Conservation (phyloP, 208 protist species). For the Trypanosoma cruzi region DNA sequence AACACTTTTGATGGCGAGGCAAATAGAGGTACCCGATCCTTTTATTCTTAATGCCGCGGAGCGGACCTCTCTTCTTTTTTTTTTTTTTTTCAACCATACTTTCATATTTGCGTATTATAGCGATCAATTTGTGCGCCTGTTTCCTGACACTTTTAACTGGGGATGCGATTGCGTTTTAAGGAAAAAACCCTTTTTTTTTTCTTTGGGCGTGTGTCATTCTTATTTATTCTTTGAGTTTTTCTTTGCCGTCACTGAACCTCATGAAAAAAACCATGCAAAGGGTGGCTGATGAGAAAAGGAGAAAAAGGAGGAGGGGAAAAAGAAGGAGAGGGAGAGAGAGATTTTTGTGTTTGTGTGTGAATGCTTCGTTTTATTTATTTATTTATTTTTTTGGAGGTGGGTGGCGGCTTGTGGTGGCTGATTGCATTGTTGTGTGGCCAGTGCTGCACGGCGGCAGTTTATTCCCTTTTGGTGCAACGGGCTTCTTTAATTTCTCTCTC, state of each 20-base stretch:
- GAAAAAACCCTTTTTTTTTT: neutral
- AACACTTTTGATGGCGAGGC: conserved; percentile 21
- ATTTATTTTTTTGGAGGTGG: neutral
- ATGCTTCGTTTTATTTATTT: neutral
- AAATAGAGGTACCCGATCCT: neutral
- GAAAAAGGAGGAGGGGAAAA: too few species aligned
- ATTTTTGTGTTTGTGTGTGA: neutral
- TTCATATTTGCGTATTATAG: too few species aligned
- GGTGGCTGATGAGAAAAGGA: too few species aligned
- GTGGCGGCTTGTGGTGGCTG: neutral
- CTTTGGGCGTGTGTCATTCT: neutral
- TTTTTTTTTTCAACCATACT: neutral
- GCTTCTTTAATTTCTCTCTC: conserved; percentile 28
- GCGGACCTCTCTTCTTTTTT: neutral
- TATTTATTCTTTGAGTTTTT: neutral
- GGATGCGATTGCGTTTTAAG: too few species aligned
- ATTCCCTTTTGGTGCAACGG: neutral
- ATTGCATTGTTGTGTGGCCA: too few species aligned
- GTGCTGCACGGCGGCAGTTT: too few species aligned
- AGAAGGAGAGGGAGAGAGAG: too few species aligned
- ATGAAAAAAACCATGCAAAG: neutral
- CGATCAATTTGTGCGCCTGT: too few species aligned
- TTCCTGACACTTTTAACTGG: too few species aligned
- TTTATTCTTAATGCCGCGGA: neutral
- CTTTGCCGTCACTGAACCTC: neutral